Evolutionary conservation across 306 rosid genomes (phyloP), one percentile per base, ranked within the genome.

Genomic region (Comarum palustre): DNA sequence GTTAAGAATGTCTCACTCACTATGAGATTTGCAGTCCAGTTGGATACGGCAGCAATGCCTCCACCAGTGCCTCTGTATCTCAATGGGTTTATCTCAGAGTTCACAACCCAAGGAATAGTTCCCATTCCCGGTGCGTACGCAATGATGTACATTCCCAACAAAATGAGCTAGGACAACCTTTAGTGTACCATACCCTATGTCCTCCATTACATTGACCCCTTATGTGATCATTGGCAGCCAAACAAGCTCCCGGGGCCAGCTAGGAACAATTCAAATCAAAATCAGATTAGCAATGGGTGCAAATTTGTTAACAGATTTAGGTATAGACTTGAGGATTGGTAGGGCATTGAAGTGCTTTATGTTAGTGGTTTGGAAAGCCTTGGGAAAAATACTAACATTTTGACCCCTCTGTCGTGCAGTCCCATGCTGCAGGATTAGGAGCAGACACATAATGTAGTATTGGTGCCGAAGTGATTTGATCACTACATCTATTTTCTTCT

Each of bases 71-170:
- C 95, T 85, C 95, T 78, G 81, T 84, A 90, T 67, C 85, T 82
- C 63, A 87, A 34, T 2, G 96, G 98, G 59, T 92, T 90, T 24
- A 92, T 88, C 85, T 92, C 92, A 0, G 92, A 85, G 82, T 88
- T 90, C 64, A 92, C 81, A 64, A 92, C 82, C 98, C 96, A 90
- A 2, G 98, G 98, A 16, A 83, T 82, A 0, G 92, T 88, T 73
- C 95, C 95, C 86, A 88, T 86, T 39, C 98, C 95, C 1, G 95
- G 98, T 4, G 96, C 81, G 20, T 90, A 92, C 20, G 71, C 66
- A 6, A 90, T 77, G 42, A 92, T 90, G 74, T 92, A 90, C 24
- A 88, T 20, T 74, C 89, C 96, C 17, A 87, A 82, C 9, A 88
- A 68, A 1, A 78, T 51, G 42, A 90, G 81, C 86, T 90, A 2